Base-by-base conservation (phyloP, 352 stramenopile species). In the Phytophthora uliginosa region DNA sequence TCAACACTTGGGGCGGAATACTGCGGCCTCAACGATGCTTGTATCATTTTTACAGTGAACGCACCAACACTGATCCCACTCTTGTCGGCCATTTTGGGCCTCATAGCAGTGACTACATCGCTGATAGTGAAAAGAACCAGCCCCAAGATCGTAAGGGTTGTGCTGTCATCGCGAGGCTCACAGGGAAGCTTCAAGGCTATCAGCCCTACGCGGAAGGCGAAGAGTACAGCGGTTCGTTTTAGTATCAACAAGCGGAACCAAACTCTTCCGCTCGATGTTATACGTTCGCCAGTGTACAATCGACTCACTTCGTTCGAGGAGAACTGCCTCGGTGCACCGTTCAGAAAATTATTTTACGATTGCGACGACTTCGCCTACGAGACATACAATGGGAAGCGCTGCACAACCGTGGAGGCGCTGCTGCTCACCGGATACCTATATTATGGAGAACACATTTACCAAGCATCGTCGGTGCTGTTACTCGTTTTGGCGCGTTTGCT, bases 341-440 rank as follows among this genome's bases (percentile, higher is more conserved):
- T 78, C 40, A 33, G 28, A 24, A 70, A 68, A 40, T 31, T 76
- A 10, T 76, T 78, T 20, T 36, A 61, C 22, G 71, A 78, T 28
- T 78, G 72, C 38, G 66, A 73, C 20, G 72, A 78, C 42, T 61
- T 78, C 7, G 66, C 66, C 13, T 78, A 78, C 58, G 66, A 59
- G 7, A 69, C 20, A 2, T 71, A 73, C 38, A 70, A 68, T 5
- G 57, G 58, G 8, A 65, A 58, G 18, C 51, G 57, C 6, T 75
- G 61, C 3, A 63, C 66, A 2, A 73, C 58, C 0, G 66, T 73
- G 31, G 66, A 73, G 20, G 58, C 66, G 4, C 40, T 73, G 18
- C 22, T 73, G 18, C 58, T 73, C 2, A 73, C 66, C 13, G 66
- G 66, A 1, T 73, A 73, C 22, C 59, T 73, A 13, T 73, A 73